These are phyloP conservation scores for Aegilops longissima DNA, from an alignment of 176 grass and related monocot species.

Conservation along the genomic window DNA sequence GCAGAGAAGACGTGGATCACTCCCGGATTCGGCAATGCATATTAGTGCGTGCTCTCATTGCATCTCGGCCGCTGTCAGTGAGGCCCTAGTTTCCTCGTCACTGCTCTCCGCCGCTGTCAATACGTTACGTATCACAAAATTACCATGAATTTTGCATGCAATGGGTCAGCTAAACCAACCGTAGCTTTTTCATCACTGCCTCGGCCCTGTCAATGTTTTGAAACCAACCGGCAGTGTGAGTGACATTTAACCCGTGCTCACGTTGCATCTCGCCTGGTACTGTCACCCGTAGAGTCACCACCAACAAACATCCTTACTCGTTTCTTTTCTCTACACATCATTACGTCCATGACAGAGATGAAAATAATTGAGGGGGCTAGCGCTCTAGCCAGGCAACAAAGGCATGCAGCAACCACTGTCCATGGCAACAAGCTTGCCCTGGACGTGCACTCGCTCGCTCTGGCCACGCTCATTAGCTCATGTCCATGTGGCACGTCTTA, in stretches of 20 bases:
- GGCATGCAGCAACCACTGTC: not conserved
- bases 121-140: not conserved
- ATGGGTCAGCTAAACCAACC: not conserved
- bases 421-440: not conserved
- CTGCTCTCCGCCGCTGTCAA: not conserved
- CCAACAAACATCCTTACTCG: constrained; percentile 13
- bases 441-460: not conserved
- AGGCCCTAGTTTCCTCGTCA: not conserved
- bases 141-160: not conserved
- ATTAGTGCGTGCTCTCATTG: not conserved
- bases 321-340: constrained; percentile 6
- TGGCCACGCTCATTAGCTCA: not conserved
- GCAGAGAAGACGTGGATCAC: not conserved
- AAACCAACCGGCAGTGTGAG: not conserved
- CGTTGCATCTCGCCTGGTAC: not conserved
- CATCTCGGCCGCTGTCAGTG: not conserved
- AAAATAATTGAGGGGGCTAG: constrained; percentile 32
- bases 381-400: not conserved
- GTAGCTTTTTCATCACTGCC: not conserved
- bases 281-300: not conserved
- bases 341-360: not conserved
- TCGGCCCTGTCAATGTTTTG: not conserved
- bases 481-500: not conserved
- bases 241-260: not conserved
- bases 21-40: not conserved